Conservation (phyloP, 2,329 filamentous ascomycete genomes). For the Grosmannia huntii region DNA sequence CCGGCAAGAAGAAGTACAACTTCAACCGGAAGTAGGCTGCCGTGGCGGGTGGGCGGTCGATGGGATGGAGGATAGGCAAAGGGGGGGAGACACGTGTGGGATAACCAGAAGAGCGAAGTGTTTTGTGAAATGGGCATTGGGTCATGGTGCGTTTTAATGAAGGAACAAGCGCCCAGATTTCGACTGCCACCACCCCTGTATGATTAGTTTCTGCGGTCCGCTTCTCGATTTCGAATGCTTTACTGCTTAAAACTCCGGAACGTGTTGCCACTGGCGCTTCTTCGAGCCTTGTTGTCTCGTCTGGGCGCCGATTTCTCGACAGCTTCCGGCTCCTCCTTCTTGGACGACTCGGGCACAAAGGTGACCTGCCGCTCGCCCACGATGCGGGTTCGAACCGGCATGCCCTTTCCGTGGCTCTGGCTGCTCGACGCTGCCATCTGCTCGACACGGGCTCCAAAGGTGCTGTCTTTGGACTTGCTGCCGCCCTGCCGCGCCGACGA, state of each 20-base stretch:
- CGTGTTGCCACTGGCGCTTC: conserved; percentile 65
- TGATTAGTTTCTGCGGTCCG: conserved; percentile 1
- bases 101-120: neutral
- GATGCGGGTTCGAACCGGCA: conserved; percentile 29
- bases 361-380: conserved; percentile 56
- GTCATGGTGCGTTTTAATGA: neutral
- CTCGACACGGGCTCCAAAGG: conserved; percentile 42
- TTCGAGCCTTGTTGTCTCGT: conserved; percentile 30
- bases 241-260: conserved; percentile 46
- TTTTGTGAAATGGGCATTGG: neutral
- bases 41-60: neutral
- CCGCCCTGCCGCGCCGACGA: conserved; percentile 52
- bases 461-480: conserved; percentile 39
- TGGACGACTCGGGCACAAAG: conserved; percentile 52
- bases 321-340: conserved; percentile 23
- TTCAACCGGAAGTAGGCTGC: conserved; percentile 20
- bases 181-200: neutral
- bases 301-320: conserved; percentile 18
- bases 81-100: neutral
- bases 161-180: neutral
- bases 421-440: conserved; percentile 20
- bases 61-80: neutral
- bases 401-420: conserved; percentile 24
- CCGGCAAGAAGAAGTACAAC: conserved; percentile 8
- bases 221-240: neutral